Percentiles rank a stretch among this genome's conserved stretches.
Conservation (phyloP, 805 yeast genomes). For the Metschnikowia anglica region DNA sequence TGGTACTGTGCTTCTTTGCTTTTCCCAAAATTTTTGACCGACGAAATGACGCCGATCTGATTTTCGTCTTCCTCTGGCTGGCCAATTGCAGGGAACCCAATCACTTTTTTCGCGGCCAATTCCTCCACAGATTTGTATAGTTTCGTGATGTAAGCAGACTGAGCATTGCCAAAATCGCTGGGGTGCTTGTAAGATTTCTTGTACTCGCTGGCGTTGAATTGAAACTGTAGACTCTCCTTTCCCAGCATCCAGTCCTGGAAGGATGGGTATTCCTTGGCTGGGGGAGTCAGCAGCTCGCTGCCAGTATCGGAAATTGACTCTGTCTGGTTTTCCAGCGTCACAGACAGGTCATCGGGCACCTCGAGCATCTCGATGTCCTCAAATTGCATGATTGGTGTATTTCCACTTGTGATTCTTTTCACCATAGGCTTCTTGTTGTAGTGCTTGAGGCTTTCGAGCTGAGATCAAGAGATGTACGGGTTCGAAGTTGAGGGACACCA, state of each 20-base stretch:
- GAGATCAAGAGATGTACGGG: conserved; percentile 3
- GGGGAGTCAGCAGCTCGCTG: conserved; percentile 5
- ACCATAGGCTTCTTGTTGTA: no score
- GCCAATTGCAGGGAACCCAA: conserved; percentile 4
- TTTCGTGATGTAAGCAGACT: conserved; percentile 47
- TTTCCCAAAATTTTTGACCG: conserved; percentile 17
- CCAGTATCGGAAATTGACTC: conserved; percentile 26
- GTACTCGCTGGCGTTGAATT: conserved; percentile 44
- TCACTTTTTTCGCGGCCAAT: conserved; percentile 22
- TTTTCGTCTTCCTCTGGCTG: conserved; percentile 22
- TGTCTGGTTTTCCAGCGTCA: conserved; percentile 27
- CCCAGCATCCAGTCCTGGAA: conserved; percentile 49
- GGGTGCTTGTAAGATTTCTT: conserved; percentile 32
- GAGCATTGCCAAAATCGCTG: conserved; percentile 39
- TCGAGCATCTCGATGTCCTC: conserved; percentile 39
- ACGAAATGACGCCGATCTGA: conserved; percentile 34
- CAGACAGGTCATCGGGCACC: conserved; percentile 36
- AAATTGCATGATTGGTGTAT: conserved; percentile 21
- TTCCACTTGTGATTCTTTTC: background rate
- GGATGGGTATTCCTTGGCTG: conserved; percentile 31
- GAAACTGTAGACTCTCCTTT: conserved; percentile 35
- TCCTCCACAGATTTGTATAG: conserved; percentile 53
- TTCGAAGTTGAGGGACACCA: no score
- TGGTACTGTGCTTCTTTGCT: conserved; percentile 11
- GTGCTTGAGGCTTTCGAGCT: conserved; percentile 1